Conservation (phyloP, 768 basidiomycete species). For the Ephemerocybe angulata region DNA sequence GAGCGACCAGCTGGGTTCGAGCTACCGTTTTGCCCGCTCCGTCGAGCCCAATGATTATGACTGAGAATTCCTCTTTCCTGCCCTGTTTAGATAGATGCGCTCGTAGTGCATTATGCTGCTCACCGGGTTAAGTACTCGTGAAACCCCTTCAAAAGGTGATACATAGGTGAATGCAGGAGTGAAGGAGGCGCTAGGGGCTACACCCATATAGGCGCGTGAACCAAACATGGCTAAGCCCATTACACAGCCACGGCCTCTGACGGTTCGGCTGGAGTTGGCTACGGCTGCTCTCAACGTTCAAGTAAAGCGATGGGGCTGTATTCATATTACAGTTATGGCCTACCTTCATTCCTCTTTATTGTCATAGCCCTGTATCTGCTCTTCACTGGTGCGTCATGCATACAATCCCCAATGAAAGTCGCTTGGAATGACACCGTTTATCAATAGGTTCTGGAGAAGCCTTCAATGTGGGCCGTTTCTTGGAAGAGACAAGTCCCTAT, state of each 20-base stretch:
- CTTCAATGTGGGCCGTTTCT: slow-evolving; percentile 91
- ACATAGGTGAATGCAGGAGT: slow-evolving; percentile 51
- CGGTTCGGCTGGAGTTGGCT: neutral
- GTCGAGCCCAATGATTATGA: slow-evolving; percentile 92
- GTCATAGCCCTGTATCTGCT: slow-evolving; percentile 81
- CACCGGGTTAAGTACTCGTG: slow-evolving; percentile 87
- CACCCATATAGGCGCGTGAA: neutral
- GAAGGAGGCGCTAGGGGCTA: neutral
- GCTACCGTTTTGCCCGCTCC: slow-evolving; percentile 88
- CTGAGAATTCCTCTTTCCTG: slow-evolving; percentile 87
- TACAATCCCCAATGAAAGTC: neutral
- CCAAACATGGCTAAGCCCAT: slow-evolving; percentile 24
- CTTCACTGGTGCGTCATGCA: slow-evolving; percentile 67
- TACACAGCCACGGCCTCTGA: neutral
- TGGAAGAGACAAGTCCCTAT: slow-evolving; percentile 92
- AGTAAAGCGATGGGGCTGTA: slow-evolving; percentile 41
- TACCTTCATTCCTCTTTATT: slow-evolving; percentile 59
- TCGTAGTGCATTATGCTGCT: slow-evolving; percentile 9
- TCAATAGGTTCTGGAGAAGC: slow-evolving; percentile 75
- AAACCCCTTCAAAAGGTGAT: slow-evolving; percentile 89
- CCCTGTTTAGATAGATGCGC: slow-evolving; percentile 2
- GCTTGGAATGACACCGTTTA: neutral
- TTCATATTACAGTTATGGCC: slow-evolving; percentile 63
- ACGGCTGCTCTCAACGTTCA: neutral
- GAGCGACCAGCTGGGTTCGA: neutral